These are phyloP conservation scores for Tubosaeta sp. DNA, from an alignment of 768 basidiomycete species.

Conservation along the genomic window DNA sequence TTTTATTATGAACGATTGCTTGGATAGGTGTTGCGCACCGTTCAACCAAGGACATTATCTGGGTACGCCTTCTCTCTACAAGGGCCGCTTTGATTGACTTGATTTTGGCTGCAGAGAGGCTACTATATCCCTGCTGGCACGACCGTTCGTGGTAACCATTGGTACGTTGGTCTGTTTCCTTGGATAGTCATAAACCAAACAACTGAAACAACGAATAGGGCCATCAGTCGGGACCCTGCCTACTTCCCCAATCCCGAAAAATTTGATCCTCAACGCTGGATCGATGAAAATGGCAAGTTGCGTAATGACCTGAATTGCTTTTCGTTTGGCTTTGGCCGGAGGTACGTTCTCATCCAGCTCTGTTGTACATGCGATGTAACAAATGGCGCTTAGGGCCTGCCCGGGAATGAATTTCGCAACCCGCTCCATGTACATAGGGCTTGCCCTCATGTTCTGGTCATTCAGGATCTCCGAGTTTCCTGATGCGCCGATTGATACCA, in stretches of 20 bases:
- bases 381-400: slow-evolving; percentile 55
- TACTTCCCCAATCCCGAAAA: slow-evolving; percentile 54
- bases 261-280: slow-evolving; percentile 58
- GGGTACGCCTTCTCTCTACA: slow-evolving; percentile 33
- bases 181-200: too few species aligned
- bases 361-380: not conserved
- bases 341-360: slow-evolving; percentile 9
- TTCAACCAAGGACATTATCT: slow-evolving; percentile 59
- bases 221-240: slow-evolving; percentile 52
- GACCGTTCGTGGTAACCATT: slow-evolving; percentile 16
- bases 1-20: not conserved
- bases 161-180: slow-evolving; percentile 6
- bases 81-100: slow-evolving; percentile 26
- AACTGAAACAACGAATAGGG: too few species aligned
- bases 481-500: slow-evolving; percentile 48
- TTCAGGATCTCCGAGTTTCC: slow-evolving; percentile 50
- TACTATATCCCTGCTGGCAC: slow-evolving; percentile 23
- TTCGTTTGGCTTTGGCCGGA: slow-evolving; percentile 52
- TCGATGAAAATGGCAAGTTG: slow-evolving; percentile 39
- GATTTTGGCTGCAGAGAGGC: slow-evolving; percentile 8
- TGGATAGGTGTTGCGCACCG: slow-evolving; percentile 51
- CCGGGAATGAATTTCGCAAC: slow-evolving; percentile 55
- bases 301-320: slow-evolving; percentile 45
- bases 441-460: slow-evolving; percentile 58
- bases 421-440: slow-evolving; percentile 53